These are phyloP conservation scores for Dothideomycetes sp. DNA, from an alignment of 2,329 filamentous ascomycete species.

Conservation along the genomic window DNA sequence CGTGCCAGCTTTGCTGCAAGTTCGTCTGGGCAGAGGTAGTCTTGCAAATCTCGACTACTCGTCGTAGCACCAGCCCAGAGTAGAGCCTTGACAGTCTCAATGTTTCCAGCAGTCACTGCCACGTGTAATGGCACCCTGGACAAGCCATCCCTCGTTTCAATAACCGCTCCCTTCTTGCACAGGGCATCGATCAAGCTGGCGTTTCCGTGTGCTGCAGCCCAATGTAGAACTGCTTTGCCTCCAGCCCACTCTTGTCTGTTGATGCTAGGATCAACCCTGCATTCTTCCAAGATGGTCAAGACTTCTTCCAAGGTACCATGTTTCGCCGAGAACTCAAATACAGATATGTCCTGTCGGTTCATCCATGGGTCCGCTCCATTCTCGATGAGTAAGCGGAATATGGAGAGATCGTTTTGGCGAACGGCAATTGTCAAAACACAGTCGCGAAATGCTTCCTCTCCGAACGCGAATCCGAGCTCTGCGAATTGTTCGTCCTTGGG, in stretches of 20 bases:
- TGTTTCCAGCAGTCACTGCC: slow-evolving; percentile 5
- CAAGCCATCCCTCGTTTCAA: not conserved
- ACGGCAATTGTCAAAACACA: slow-evolving; percentile 5
- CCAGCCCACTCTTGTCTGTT: slow-evolving; percentile 1
- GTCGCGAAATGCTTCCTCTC: not conserved
- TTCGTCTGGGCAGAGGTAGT: slow-evolving; percentile 2
- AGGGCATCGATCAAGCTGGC: not conserved
- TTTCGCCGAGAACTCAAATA: not conserved
- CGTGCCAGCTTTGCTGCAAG: slow-evolving; percentile 9
- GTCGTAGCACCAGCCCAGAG: slow-evolving; percentile 8
- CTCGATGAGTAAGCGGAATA: slow-evolving; percentile 3
- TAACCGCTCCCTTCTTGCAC: slow-evolving; percentile 1
- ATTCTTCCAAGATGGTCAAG: not conserved
- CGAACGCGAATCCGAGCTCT: slow-evolving; percentile 3
- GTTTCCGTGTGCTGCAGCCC: slow-evolving; percentile 3
- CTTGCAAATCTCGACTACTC: not conserved
- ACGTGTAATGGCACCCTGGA: not conserved
- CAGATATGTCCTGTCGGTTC: slow-evolving; percentile 6
- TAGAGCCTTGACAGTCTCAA: slow-evolving; percentile 4
- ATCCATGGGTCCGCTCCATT: slow-evolving; percentile 7
- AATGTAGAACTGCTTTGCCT: slow-evolving; percentile 1
- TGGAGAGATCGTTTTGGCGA: not conserved
- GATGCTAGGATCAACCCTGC: not conserved
- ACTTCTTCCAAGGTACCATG: not conserved
- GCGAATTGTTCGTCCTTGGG: slow-evolving; percentile 6